Evolutionary conservation across 2,329 filamentous ascomycete species (phyloP).

Genomic region (Colletotrichum sp.): DNA sequence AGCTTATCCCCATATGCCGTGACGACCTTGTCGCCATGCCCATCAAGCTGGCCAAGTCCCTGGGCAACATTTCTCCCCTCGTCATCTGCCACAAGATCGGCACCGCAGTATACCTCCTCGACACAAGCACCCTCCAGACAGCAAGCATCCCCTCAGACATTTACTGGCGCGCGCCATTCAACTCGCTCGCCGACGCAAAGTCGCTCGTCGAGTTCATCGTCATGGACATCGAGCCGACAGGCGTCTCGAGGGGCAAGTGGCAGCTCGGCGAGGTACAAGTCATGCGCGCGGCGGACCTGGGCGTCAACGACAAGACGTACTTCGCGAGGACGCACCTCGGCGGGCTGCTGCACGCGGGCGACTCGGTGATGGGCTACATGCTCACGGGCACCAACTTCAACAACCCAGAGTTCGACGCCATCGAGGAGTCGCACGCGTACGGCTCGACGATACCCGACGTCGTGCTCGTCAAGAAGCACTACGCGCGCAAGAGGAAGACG

Average conservation of each 20-base stretch:
- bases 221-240: conserved; percentile 88
- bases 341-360: conserved; percentile 82
- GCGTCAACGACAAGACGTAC: conserved; percentile 85
- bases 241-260: conserved; percentile 79
- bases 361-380: conserved; percentile 92
- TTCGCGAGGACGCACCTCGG: conserved; percentile 92
- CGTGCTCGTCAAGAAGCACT: conserved; percentile 96
- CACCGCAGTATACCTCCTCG: conserved; percentile 87
- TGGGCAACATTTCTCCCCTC: conserved; percentile 88
- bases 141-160: conserved; percentile 81
- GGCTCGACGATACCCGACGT: conserved; percentile 86
- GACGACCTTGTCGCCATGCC: conserved; percentile 96
- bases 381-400: conserved; percentile 92
- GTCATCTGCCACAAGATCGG: conserved; percentile 84
- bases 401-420: conserved; percentile 81
- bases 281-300: conserved; percentile 84
- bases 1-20: conserved; percentile 94
- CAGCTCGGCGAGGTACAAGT: conserved; percentile 87
- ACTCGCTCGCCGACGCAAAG: conserved; percentile 80
- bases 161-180: conserved; percentile 93
- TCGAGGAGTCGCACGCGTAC: conserved; percentile 81
- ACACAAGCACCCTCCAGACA: conserved; percentile 89
- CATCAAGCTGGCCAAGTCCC: conserved; percentile 83
- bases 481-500: conserved; percentile 83
- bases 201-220: conserved; percentile 92